Percentiles rank a stretch among this genome's conserved stretches.
Evolutionary conservation across 2,329 filamentous ascomycete genomes (phyloP).

Genomic region (Penicillium aurantiogriseum): DNA sequence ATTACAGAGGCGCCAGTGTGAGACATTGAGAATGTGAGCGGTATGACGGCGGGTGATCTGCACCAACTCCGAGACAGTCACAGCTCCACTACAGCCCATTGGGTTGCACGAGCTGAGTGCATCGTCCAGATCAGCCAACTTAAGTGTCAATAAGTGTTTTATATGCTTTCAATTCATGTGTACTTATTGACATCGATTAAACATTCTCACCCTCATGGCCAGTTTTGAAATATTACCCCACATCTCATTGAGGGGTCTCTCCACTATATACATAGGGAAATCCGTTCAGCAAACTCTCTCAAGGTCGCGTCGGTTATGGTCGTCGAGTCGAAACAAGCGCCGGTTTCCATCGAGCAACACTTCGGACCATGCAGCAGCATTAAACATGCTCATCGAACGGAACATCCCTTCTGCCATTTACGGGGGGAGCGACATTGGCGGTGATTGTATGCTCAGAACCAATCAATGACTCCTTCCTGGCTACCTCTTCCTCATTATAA

Average conservation of each 20-base stretch:
- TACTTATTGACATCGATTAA: not conserved
- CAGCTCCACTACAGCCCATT: not conserved
- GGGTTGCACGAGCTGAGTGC: not conserved
- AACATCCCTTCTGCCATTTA: not conserved
- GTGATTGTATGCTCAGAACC: slow-evolving; percentile 16
- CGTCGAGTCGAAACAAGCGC: not conserved
- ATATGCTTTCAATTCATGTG: not conserved
- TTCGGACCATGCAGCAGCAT: not conserved
- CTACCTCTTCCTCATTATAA: slow-evolving; percentile 42
- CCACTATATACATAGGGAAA: not conserved
- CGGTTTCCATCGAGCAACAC: too few species aligned
- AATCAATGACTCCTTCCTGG: slow-evolving; percentile 16
- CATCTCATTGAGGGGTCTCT: not conserved
- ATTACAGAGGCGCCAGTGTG: not conserved
- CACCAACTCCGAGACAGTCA: not conserved
- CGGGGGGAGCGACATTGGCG: not conserved
- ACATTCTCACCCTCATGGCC: not conserved
- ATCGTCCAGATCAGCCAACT: not conserved
- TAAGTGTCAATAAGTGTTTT: not conserved
- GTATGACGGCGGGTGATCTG: not conserved
- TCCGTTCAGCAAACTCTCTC: too few species aligned
- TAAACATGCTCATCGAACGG: slow-evolving; percentile 10
- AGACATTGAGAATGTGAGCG: not conserved
- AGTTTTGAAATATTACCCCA: not conserved
- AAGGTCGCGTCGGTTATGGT: not conserved